Base-by-base conservation (phyloP, 1,284 basidiomycete genomes). In the Coniferiporia sulphurascens region DNA sequence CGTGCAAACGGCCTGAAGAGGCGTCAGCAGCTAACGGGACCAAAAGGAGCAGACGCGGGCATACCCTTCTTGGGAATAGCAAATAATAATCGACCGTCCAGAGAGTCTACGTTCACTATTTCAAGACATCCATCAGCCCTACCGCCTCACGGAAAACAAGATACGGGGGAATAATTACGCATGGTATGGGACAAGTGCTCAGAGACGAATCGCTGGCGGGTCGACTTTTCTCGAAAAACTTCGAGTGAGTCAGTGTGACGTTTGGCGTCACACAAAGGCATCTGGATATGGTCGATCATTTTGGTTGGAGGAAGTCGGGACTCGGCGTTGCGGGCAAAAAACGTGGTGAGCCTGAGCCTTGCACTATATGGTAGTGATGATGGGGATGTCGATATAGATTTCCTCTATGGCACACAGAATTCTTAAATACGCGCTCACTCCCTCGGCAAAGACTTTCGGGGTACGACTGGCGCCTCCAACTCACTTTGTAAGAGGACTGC, bases 61-160 rank as follows among this genome's bases (percentile, higher is more conserved):
- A 53, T 62, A 89, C 95, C 96, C 84, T 99, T 99, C 79, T 99
- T 99, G 1, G 96, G 96, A 67, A 99, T 93, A 5, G 96, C 96
- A 69, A 99, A 96, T 36, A 99, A 78, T 60, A 98, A 70, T 52
- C 95, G 85, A 51, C 85, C 87, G 60, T 83, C 75, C 56, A 88
- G 75, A 46, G 77, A 77, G 57, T 82, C 82, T 13, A 61, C 46
- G 41, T 60, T 52, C 10, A 59, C 61, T 62, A 21, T 9, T 52
- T 27, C 3, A 6, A 41, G 12, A 2, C 41, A n/a, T 15, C 36
- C 15, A 15, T 48, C 32, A 55, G 53, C 10, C 10, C 27, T 17
- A 13, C 12, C 15, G 27, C 15, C 7, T 59, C 38, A 55, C 9
- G 17, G 38, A 36, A 27, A 22, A 22, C 15, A 52, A 7, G 32